Conservation (phyloP, 805 yeast species). For the Brettanomyces anomalus region DNA sequence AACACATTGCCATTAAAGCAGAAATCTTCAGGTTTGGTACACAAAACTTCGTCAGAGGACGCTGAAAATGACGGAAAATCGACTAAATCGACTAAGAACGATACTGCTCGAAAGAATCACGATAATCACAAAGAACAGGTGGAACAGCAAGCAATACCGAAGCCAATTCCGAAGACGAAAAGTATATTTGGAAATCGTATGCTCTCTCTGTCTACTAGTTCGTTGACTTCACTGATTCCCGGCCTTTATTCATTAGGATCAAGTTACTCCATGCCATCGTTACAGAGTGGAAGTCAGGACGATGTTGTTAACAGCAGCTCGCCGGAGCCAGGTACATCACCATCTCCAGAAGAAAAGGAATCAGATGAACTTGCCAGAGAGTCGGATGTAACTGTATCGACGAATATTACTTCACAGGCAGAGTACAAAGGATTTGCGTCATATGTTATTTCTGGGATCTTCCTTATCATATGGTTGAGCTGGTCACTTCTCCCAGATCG, state of each 20-base stretch:
- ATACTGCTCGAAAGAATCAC: too few species aligned
- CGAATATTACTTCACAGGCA: constrained; percentile 45
- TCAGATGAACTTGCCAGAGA: constrained; percentile 54
- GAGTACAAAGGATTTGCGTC: constrained; percentile 88
- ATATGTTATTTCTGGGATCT: constrained; percentile 56
- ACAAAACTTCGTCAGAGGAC: too few species aligned
- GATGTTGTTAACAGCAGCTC: constrained; percentile 6
- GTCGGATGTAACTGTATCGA: constrained; percentile 56
- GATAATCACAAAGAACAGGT: too few species aligned
- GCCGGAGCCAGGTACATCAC: too few species aligned
- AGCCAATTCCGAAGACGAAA: neutral
- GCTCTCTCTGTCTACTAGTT: constrained; percentile 24
- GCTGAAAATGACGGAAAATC: too few species aligned
- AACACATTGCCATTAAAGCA: too few species aligned
- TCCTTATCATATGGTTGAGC: constrained; percentile 44
- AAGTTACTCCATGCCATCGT: constrained; percentile 16
- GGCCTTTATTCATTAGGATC: constrained; percentile 20
- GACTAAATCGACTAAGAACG: too few species aligned
- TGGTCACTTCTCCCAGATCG: constrained; percentile 73
- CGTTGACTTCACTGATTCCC: constrained; percentile 24
- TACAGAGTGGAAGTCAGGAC: constrained; percentile 6
- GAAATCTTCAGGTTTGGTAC: too few species aligned
- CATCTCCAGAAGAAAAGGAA: constrained; percentile 6
- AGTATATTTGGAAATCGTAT: constrained; percentile 3
- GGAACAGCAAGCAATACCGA: too few species aligned